phyloP scores from a whole-genome alignment of 441 rosid genomes.

The Corymbia citriodora region DNA sequence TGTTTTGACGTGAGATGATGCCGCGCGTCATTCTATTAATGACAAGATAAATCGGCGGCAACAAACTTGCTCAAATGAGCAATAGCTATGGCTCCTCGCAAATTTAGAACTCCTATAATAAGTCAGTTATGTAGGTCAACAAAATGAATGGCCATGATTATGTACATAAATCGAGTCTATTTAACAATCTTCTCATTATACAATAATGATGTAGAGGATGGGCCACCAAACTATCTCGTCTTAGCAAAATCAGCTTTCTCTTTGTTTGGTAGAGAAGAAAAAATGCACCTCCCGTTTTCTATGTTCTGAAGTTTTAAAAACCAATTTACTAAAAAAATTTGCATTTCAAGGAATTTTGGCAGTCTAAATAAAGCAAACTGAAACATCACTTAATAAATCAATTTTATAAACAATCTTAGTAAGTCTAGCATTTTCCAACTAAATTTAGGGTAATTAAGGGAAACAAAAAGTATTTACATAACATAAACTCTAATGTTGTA shows the following conservation, averaged over 20 bases:
- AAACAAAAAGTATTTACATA: background rate
- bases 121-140: too few species aligned
- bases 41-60: too few species aligned
- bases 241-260: background rate
- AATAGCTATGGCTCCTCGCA: too few species aligned
- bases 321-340: rapidly evolving
- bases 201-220: background rate
- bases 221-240: background rate
- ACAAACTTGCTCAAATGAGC: too few species aligned
- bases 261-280: background rate
- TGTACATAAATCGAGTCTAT: background rate
- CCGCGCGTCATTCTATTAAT: too few species aligned
- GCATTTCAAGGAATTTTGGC: background rate
- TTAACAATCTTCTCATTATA: background rate
- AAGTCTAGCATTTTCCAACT: background rate
- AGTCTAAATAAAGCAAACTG: too few species aligned
- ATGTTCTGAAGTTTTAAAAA: background rate
- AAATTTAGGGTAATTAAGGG: background rate
- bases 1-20: too few species aligned
- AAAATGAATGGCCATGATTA: background rate
- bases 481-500: background rate
- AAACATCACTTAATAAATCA: too few species aligned
- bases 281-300: background rate
- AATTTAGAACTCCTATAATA: too few species aligned
- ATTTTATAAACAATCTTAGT: too few species aligned